Evolutionary conservation across 305 asterid species (phyloP), one percentile per base, ranked within the genome.

Genomic region (Solanum hybrid): DNA sequence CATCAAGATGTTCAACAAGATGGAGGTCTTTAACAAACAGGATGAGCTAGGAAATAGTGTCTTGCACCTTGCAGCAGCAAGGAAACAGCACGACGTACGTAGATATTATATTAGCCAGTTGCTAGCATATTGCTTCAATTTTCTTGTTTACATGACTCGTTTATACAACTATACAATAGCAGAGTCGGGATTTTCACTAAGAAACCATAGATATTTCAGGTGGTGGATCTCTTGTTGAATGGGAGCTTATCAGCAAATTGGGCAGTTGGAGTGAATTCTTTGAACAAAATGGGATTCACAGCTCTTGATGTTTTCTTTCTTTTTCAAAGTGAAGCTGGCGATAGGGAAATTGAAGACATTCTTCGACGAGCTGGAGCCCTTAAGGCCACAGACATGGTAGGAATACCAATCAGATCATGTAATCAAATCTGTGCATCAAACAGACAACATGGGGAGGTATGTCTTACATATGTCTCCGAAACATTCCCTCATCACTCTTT

Each of bases 41-140:
- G 95, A 95, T 41, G 84, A 70, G 3, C 90, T 68, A 11, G 96
- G 95, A 27, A 89, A 93, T 57, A 92, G 93, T 41, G 77, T 93
- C 34, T 82, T 94, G 92, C 98, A 95, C 89, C 92, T 93, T 37
- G 96, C 95, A 4, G 92, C 93, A 2, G 92, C 91, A 1, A 70
- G 73, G 80, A 95, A 94, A 81, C 95, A 94, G 70, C 93, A 92
- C 41, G 96, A 94, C 95, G 97, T 92, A 34, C 2, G 13, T 29
- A 22, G 13, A 1, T 36, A 89, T 80, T 86, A 77, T 10, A 33
- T 20, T 78, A 78, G 12, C 39, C 82, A 17, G 22, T 20, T 15
- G 24, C 82, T 15, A 76, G 24, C 24, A 34, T 17, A 76, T 76
- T 76, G 81, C 39, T 76, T 3, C 38, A 17, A 15, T 76, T 76